phyloP scores from a whole-genome alignment of 2,329 filamentous ascomycete genomes.

The Venturia carpophila region DNA sequence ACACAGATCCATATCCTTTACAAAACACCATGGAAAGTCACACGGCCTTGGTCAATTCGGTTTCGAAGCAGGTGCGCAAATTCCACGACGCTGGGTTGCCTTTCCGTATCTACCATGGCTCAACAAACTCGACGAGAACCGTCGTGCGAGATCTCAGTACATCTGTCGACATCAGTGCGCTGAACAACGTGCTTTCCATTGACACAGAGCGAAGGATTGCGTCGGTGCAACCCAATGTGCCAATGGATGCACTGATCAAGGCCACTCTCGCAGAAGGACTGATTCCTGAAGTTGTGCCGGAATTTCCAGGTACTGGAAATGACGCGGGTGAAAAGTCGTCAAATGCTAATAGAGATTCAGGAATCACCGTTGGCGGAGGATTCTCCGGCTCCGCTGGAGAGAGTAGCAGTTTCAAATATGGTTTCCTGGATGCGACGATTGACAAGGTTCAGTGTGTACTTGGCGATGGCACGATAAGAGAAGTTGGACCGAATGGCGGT shows the following conservation, averaged over 20 bases:
- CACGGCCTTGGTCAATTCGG: not conserved
- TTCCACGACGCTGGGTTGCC: constrained; percentile 12
- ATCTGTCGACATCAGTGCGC: constrained; percentile 57
- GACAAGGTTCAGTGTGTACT: constrained; percentile 59
- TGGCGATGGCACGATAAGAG: constrained; percentile 42
- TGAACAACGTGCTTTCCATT: constrained; percentile 56
- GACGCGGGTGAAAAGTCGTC: too few relatives aligned
- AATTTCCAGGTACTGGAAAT: constrained; percentile 45
- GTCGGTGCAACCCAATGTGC: constrained; percentile 60
- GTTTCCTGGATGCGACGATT: constrained; percentile 57
- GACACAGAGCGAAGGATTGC: constrained; percentile 48
- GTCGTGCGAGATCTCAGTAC: constrained; percentile 38
- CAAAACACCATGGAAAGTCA: constrained; percentile 12
- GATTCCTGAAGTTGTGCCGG: constrained; percentile 60
- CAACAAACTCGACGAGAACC: constrained; percentile 66
- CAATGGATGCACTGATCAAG: constrained; percentile 58
- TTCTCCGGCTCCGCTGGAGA: constrained; percentile 62
- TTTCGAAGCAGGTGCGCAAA: constrained; percentile 7
- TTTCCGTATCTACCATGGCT: constrained; percentile 70
- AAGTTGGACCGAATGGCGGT: constrained; percentile 46
- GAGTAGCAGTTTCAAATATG: constrained; percentile 60
- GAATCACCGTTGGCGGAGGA: constrained; percentile 61
- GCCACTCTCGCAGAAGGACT: constrained; percentile 49
- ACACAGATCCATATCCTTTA: not conserved
- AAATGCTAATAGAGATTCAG: constrained; percentile 24